Evolutionary conservation across 2,329 filamentous ascomycete species (phyloP).

Genomic region (Reticulascus tulasneorum): DNA sequence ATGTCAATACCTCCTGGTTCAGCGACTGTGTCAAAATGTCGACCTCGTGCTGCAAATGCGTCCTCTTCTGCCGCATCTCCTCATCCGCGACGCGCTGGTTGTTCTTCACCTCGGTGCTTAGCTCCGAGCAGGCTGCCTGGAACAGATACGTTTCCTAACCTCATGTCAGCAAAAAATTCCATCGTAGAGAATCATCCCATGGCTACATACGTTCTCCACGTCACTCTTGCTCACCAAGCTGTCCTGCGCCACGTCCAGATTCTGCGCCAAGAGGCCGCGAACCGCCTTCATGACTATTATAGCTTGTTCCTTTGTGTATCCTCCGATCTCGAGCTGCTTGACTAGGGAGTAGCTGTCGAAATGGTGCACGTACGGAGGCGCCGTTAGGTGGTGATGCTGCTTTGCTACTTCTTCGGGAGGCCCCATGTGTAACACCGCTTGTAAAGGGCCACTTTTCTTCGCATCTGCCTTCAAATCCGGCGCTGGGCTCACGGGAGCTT

Average conservation of each 20-base stretch:
- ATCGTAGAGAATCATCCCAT: background rate
- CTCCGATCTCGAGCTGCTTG: slow-evolving; percentile 66
- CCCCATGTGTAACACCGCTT: slow-evolving; percentile 46
- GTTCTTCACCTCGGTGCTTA: slow-evolving; percentile 81
- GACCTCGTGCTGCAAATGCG: slow-evolving; percentile 87
- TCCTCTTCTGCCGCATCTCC: slow-evolving; percentile 75
- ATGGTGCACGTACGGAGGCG: slow-evolving; percentile 85
- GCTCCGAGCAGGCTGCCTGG: slow-evolving; percentile 85
- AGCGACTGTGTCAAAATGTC: slow-evolving; percentile 85
- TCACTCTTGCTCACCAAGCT: slow-evolving; percentile 85
- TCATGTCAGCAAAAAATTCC: background rate
- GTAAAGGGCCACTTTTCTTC: slow-evolving; percentile 44
- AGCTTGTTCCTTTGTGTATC: slow-evolving; percentile 71
- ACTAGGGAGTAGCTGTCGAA: slow-evolving; percentile 94
- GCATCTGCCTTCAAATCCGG: slow-evolving; percentile 27
- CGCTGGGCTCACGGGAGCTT: slow-evolving; percentile 15
- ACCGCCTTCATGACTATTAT: slow-evolving; percentile 91
- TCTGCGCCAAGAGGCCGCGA: slow-evolving; percentile 68
- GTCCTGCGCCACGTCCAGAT: slow-evolving; percentile 75
- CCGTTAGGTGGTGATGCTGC: slow-evolving; percentile 63
- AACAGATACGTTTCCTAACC: slow-evolving; percentile 81
- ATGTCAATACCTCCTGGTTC: slow-evolving; percentile 72
- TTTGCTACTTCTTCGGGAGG: slow-evolving; percentile 35
- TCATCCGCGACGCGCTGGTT: slow-evolving; percentile 74
- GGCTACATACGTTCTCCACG: slow-evolving; percentile 67